Conservation (phyloP, 495 filamentous ascomycete genomes). For the Elasticomyces elasticus region DNA sequence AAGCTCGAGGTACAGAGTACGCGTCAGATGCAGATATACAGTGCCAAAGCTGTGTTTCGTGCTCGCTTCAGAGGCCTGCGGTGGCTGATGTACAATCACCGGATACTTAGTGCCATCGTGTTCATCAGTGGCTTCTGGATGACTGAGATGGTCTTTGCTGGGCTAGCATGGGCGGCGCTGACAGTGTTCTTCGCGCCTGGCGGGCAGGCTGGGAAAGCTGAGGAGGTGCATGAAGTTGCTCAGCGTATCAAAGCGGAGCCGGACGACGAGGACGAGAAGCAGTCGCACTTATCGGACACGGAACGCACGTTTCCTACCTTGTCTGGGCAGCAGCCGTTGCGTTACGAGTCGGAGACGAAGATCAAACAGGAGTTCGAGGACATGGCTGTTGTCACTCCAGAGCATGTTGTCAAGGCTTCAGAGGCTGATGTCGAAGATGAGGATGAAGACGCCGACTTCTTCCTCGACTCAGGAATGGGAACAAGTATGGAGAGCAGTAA, state of each 20-base stretch:
- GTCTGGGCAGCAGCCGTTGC: conserved; percentile 41
- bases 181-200: conserved; percentile 20
- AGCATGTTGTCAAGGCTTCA: conserved; percentile 3
- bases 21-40: conserved; percentile 63
- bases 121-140: conserved; percentile 66
- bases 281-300: conserved; percentile 38
- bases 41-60: conserved; percentile 52
- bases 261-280: conserved; percentile 23
- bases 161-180: conserved; percentile 48
- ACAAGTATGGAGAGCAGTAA: conserved; percentile 33
- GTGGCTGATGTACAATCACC: conserved; percentile 79
- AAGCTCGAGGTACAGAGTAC: conserved; percentile 57
- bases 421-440: conserved; percentile 36
- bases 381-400: conserved; percentile 5
- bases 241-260: conserved; percentile 28
- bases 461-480: conserved; percentile 32
- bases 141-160: conserved; percentile 52
- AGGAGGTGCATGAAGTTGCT: conserved; percentile 11
- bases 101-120: conserved; percentile 54
- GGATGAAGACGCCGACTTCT: conserved; percentile 25
- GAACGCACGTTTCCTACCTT: conserved; percentile 49
- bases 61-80: conserved; percentile 64
- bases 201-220: conserved; percentile 11
- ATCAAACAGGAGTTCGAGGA: conserved; percentile 24
- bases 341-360: conserved; percentile 9